These are phyloP conservation scores for Lentinula boryana DNA, from an alignment of 768 basidiomycete genomes.

Conservation along the genomic window DNA sequence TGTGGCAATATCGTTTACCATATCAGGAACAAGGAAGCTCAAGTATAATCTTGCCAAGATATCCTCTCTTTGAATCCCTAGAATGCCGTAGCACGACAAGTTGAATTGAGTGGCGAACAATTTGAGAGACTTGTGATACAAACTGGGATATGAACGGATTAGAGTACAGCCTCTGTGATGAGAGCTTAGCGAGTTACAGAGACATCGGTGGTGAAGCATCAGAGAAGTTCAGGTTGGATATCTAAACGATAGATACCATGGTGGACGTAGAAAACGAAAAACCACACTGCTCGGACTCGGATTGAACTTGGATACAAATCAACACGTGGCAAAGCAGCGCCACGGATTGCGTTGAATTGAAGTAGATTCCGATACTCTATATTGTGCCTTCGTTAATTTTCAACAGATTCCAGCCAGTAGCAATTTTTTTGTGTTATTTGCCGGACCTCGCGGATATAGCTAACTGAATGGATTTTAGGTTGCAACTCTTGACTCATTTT, in stretches of 20 bases:
- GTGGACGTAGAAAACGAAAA: background rate
- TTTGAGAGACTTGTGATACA: background rate
- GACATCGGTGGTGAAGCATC: background rate
- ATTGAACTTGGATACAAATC: background rate
- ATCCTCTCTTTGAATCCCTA: background rate
- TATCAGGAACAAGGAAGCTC: background rate
- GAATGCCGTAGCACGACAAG: slow-evolving; percentile 2
- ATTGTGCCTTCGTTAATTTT: background rate
- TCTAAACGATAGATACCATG: background rate
- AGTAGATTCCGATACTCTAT: background rate
- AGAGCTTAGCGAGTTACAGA: background rate
- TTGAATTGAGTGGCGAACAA: background rate
- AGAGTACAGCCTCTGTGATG: background rate
- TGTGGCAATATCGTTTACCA: background rate
- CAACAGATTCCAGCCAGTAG: background rate
- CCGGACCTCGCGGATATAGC: background rate
- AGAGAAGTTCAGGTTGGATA: background rate
- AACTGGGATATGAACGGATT: background rate
- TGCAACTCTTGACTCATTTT: background rate
- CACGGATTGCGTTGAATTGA: background rate
- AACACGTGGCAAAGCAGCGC: background rate
- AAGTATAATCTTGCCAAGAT: background rate
- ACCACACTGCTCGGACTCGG: background rate
- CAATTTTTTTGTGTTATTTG: background rate
- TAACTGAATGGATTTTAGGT: background rate